A percentile compares a stretch with the other conserved stretches of the same genome.
These are phyloP conservation scores for Marsdenia floribunda DNA, from an alignment of 257 asterid genomes.

Conservation along the genomic window DNA sequence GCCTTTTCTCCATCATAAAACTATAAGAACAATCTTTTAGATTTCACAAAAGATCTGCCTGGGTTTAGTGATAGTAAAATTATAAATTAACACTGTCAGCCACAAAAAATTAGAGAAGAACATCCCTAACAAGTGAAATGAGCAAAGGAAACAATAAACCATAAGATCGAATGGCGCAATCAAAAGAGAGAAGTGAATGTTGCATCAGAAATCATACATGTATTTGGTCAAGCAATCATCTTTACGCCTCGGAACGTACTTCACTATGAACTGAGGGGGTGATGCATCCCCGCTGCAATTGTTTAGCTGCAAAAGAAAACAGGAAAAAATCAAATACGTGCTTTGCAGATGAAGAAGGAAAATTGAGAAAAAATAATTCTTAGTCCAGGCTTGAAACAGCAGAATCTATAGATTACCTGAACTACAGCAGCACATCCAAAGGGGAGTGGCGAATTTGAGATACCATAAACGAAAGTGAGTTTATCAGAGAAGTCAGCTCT, in stretches of 20 bases:
- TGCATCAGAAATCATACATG: conserved; percentile 46
- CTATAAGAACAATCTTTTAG: not conserved
- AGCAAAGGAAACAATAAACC: not conserved
- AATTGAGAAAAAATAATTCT: not conserved
- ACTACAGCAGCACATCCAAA: conserved; percentile 70
- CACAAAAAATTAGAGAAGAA: not conserved
- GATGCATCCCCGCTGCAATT: conserved; percentile 35
- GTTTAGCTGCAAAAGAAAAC: conserved; percentile 38
- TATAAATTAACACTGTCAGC: not conserved
- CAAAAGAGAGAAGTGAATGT: not conserved
- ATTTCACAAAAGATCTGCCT: not conserved
- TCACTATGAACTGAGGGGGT: conserved; percentile 48
- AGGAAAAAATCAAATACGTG: conserved; percentile 3
- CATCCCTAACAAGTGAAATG: not conserved
- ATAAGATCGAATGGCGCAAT: not conserved
- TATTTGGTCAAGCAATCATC: conserved; percentile 63
- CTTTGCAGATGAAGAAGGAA: not conserved
- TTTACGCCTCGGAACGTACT: conserved; percentile 40
- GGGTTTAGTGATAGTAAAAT: not conserved
- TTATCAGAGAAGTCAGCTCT: conserved; percentile 58
- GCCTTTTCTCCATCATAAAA: not conserved
- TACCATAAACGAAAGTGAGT: conserved; percentile 45
- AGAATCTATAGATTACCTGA: conserved; percentile 40
- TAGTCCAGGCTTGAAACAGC: not conserved
- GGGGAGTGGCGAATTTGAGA: conserved; percentile 68